Conservation (phyloP, 2,329 filamentous ascomycete species). For the Talaromyces sp. region DNA sequence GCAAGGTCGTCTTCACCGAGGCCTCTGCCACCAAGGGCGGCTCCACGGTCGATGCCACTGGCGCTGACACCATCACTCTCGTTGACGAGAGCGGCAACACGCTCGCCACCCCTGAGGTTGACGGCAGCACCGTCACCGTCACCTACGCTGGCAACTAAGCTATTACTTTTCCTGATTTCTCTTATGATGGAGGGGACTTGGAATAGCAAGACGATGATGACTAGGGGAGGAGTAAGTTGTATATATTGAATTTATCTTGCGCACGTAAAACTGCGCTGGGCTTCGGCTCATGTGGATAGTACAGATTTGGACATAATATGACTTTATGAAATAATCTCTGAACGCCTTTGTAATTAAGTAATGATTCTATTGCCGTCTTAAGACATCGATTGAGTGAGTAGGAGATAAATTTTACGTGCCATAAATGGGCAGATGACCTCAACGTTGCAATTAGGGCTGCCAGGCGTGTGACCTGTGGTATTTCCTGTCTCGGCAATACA, state of each 20-base stretch:
- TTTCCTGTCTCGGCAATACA: background rate
- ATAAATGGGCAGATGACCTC: background rate
- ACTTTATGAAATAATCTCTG: background rate
- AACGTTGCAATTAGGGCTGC: background rate
- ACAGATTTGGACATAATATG: background rate
- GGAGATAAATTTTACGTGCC: too few relatives aligned
- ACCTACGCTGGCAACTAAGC: conserved; percentile 13
- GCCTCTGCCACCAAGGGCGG: conserved; percentile 22
- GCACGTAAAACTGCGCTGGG: background rate
- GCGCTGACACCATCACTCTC: conserved; percentile 44
- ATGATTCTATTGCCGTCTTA: too few relatives aligned
- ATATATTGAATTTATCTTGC: background rate
- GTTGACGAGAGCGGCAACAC: conserved; percentile 37
- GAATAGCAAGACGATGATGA: background rate
- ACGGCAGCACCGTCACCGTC: conserved; percentile 23
- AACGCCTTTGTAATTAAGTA: too few relatives aligned
- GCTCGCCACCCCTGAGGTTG: conserved; percentile 22
- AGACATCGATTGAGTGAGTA: too few relatives aligned
- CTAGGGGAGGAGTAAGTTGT: background rate
- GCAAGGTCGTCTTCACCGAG: conserved; percentile 36
- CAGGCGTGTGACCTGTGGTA: background rate
- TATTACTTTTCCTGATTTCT: background rate
- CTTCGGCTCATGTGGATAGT: background rate
- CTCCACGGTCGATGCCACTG: conserved; percentile 22
- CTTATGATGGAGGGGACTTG: background rate